A percentile compares a stretch with the other conserved stretches of the same genome.
These are phyloP conservation scores for Pouteria glomerata DNA, from an alignment of 148 eudicot genomes.

Conservation along the genomic window DNA sequence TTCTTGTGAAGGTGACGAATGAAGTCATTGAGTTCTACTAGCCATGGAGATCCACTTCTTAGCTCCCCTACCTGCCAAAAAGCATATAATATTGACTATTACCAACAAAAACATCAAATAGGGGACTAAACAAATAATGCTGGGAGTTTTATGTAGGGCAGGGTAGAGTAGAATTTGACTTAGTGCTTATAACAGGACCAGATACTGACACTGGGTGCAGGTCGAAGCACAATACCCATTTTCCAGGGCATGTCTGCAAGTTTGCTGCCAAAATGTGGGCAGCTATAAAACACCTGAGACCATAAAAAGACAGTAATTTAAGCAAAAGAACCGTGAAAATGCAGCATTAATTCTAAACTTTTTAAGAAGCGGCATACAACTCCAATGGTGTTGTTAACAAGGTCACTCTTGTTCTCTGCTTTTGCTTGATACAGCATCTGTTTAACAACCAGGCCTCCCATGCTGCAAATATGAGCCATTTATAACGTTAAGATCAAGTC, in stretches of 20 bases:
- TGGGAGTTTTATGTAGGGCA: too few species aligned
- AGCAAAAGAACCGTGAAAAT: neutral
- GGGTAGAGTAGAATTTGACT: neutral
- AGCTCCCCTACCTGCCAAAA: constrained; percentile 77
- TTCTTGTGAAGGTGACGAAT: constrained; percentile 76
- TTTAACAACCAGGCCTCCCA: constrained; percentile 99
- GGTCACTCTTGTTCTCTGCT: constrained; percentile 50
- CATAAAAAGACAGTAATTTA: constrained; percentile 7
- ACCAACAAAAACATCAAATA: constrained; percentile 1
- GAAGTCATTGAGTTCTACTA: constrained; percentile 87
- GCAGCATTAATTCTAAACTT: neutral
- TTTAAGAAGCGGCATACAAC: constrained; percentile 48
- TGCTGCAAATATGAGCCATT: constrained; percentile 46
- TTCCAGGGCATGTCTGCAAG: constrained; percentile 99
- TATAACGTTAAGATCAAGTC: neutral
- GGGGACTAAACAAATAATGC: too few species aligned
- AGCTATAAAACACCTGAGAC: constrained; percentile 88
- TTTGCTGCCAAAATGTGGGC: constrained; percentile 97
- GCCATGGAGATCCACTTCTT: constrained; percentile 92
- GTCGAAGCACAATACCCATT: constrained; percentile 98
- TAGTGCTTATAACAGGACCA: neutral
- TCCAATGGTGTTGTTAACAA: constrained; percentile 78
- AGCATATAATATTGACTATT: neutral
- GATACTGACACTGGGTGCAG: constrained; percentile 85
- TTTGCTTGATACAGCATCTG: constrained; percentile 91